Evolutionary conservation across 805 yeast species (phyloP), one percentile per base, ranked within the genome.

Genomic region (Spathaspora boniae): DNA sequence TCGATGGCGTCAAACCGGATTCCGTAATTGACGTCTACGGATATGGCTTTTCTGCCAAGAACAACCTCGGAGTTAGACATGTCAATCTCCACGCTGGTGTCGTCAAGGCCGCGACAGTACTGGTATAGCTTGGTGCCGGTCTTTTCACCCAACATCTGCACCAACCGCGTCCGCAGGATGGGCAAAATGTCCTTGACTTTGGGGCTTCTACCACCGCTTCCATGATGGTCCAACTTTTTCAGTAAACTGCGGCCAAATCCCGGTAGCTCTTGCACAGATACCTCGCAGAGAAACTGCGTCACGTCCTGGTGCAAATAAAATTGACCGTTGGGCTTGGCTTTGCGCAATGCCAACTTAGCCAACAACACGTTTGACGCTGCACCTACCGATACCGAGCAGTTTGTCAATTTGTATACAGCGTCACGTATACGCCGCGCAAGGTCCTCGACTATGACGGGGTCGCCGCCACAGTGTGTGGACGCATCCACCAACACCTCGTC

Each of bases 1-100:
- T 58, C 54, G 20, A 72, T 64, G 1, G 62, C 63, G 21, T 77
- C 73, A 44, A 89, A 83, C 31, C 98, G 54, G 1, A 91, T 84
- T 0, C 96, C 98, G 82, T 87, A 91, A 43, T 87, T 86, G 18
- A 91, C 82, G 51, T 91, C 98, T 4, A 88, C 83, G 0, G 95
- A 86, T 0, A 91, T 72, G 1, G 93, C 76, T 47, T 86, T 87
- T 18, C 95, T 67, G 9, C 75, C 69, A 14, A 78, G 67, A 5
- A 56, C 41, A 2, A 60, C 45, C 34, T 61, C 76, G 5, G 47
- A 42, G 7, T 78, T 76, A 21, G 68, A 65, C 6, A 54, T 42
- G 20, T 76, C 54, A n/a, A 81, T 62, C 25, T 74, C 77, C 33
- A 81, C 73, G 4, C 70, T 70, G 0, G 83, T 74, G 30, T 65